Conservation (phyloP, 768 basidiomycete species). For the Termitomyces heimii region DNA sequence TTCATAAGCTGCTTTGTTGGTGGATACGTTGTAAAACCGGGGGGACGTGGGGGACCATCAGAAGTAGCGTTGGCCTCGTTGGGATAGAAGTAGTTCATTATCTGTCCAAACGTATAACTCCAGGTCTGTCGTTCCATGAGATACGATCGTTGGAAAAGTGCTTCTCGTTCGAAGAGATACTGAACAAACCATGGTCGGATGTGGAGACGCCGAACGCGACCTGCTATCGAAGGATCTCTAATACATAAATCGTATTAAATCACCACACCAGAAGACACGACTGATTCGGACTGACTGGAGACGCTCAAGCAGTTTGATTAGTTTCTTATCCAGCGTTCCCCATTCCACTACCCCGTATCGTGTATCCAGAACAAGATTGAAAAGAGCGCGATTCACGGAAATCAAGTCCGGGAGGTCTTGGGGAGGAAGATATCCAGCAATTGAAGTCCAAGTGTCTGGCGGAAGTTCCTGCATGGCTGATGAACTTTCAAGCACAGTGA, state of each 20-base stretch:
- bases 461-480: constrained; percentile 17
- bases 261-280: background rate
- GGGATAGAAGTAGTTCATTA: background rate
- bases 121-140: background rate
- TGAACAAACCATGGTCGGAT: constrained; percentile 37
- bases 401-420: constrained; percentile 13
- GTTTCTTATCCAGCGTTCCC: constrained; percentile 22
- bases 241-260: background rate
- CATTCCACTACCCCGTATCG: constrained; percentile 27
- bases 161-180: constrained; percentile 21
- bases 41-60: background rate
- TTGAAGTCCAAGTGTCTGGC: constrained; percentile 27
- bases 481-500: background rate
- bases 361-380: constrained; percentile 22
- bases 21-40: constrained; percentile 1
- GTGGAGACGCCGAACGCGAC: constrained; percentile 25
- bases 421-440: constrained; percentile 17
- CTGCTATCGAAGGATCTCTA: constrained; percentile 26
- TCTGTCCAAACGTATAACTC: background rate
- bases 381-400: constrained; percentile 29
- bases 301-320: constrained; percentile 20
- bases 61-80: background rate
- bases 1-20: constrained; percentile 19
- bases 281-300: constrained; percentile 21
- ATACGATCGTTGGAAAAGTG: background rate